Conservation (phyloP, 345 rosid genomes). For the Brassica nigra region DNA sequence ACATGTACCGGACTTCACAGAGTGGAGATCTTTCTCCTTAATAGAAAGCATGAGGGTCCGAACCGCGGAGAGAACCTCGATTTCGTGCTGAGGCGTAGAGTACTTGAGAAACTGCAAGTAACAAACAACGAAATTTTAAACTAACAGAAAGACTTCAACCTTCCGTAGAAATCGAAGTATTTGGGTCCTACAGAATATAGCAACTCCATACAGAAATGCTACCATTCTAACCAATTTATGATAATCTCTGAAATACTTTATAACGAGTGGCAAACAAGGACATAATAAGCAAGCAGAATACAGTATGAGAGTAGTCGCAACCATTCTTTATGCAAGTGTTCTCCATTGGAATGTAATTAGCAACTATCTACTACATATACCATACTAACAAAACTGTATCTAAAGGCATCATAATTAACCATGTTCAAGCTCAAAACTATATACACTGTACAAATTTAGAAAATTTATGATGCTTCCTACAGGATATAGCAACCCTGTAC, state of each 20-base stretch:
- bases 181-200: not conserved
- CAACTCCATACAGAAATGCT: not conserved
- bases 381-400: not conserved
- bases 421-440: not conserved
- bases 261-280: not conserved
- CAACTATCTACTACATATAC: not conserved
- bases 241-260: not conserved
- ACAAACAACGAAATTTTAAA: not conserved
- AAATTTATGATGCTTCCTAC: not conserved
- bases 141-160: not conserved
- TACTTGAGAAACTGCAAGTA: slow-evolving; percentile 57
- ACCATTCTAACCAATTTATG: slow-evolving; percentile 7
- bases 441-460: not conserved
- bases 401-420: not conserved
- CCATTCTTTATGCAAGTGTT: not conserved
- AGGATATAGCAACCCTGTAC: not conserved
- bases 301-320: not conserved
- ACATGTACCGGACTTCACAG: slow-evolving; percentile 63
- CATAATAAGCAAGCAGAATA: not conserved
- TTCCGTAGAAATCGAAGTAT: not conserved
- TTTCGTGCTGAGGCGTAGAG: slow-evolving; percentile 58
- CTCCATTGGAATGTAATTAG: not conserved
- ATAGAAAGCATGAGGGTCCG: slow-evolving; percentile 63
- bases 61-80: slow-evolving; percentile 61
- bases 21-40: slow-evolving; percentile 58